phyloP scores from a whole-genome alignment of 169 alveolate species.

The Cyclospora cayetanensis region DNA sequence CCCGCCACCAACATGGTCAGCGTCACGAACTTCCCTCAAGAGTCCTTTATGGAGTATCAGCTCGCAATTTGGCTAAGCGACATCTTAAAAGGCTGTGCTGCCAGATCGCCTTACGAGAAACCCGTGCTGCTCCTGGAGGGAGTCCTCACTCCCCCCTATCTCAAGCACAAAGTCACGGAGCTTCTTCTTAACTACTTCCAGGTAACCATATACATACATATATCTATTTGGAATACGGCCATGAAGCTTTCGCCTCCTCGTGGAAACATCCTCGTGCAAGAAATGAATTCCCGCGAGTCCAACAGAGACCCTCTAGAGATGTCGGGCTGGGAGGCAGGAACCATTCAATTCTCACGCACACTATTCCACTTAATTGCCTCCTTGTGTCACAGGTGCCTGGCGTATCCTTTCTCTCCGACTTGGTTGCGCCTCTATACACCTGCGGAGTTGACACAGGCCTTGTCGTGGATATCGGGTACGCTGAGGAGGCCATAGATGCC shows the following conservation, averaged over 20 bases:
- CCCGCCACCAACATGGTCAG: background rate
- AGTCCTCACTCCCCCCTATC: background rate
- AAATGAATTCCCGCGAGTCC: no score
- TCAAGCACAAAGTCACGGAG: background rate
- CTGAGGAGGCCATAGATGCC: no score
- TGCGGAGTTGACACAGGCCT: constrained; percentile 68
- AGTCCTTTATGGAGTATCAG: background rate
- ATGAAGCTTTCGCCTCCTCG: no score
- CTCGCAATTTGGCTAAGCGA: background rate
- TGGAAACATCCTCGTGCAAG: no score
- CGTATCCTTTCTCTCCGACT: constrained; percentile 25
- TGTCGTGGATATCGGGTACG: constrained; percentile 66
- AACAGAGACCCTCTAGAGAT: no score
- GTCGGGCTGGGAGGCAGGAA: no score
- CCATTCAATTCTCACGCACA: background rate
- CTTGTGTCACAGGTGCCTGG: constrained; percentile 43
- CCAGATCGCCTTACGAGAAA: background rate
- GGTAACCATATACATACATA: no score
- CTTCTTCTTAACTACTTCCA: background rate
- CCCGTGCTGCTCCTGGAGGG: constrained; percentile 35
- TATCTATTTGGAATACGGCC: no score
- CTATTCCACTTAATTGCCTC: no score
- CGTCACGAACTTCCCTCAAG: background rate
- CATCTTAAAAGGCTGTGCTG: background rate
- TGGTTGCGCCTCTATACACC: constrained; percentile 58